These are phyloP conservation scores for Excoecaria cochinchinensis DNA, from an alignment of 345 rosid genomes.

Conservation along the genomic window DNA sequence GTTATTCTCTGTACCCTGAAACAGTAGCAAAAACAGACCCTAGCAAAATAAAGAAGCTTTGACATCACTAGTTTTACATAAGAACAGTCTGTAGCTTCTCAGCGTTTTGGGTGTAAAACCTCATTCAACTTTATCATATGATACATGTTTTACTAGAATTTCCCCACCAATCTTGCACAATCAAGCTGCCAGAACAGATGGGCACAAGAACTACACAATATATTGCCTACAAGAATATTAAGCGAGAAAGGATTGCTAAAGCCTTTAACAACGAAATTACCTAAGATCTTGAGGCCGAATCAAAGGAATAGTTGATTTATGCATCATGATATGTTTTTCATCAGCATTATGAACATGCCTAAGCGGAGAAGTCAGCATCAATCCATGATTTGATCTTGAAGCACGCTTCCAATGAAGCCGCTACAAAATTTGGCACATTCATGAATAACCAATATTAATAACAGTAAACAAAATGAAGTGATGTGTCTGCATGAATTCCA, in stretches of 20 bases:
- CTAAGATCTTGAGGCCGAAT: slow-evolving; percentile 80
- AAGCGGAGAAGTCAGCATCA: slow-evolving; percentile 90
- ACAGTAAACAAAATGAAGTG: slow-evolving; percentile 1
- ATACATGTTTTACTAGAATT: not conserved
- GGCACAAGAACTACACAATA: not conserved
- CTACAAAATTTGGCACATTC: slow-evolving; percentile 37
- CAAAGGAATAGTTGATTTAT: slow-evolving; percentile 43
- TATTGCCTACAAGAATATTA: not conserved
- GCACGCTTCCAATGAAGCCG: slow-evolving; percentile 96
- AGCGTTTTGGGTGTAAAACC: not conserved
- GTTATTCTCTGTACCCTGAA: not conserved
- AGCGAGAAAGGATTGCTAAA: not conserved
- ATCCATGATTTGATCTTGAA: slow-evolving; percentile 71
- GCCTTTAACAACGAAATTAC: slow-evolving; percentile 30
- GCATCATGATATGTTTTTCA: slow-evolving; percentile 41
- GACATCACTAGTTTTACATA: not conserved
- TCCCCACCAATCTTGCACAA: slow-evolving; percentile 2
- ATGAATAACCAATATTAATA: not conserved
- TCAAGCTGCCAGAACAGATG: not conserved
- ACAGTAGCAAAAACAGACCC: not conserved
- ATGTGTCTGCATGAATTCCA: slow-evolving; percentile 6
- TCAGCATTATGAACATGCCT: slow-evolving; percentile 44
- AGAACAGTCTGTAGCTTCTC: not conserved
- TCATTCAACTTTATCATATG: not conserved
- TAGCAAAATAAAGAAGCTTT: not conserved